Base-by-base conservation (phyloP, 768 basidiomycete genomes). In the Candolleomyces aberdarensis region DNA sequence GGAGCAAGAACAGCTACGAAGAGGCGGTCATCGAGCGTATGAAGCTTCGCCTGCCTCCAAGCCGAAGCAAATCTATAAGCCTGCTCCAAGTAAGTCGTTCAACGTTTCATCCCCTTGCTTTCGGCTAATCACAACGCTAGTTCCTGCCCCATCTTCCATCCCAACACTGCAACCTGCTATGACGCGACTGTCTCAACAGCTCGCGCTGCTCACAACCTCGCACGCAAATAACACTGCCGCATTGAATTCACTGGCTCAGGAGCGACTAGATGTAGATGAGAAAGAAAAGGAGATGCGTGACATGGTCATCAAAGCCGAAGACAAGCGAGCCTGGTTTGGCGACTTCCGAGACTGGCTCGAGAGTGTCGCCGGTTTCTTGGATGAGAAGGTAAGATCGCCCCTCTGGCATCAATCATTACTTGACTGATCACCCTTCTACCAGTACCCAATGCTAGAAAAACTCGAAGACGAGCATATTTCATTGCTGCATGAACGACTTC, bases 301-400 rank as follows among this genome's bases (percentile, higher is more conserved):
- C 26, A 85, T 93, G 82, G 85, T 95, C 6, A 80, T 80, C 39
- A 80, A 78, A 58, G 88, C 92, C 0, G 93, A 94, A 69, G 81
- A 76, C 49, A 94, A 94, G 73, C 77, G 91, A 52, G 85, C 85
- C 17, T 95, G 93, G 92, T 94, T 94, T 66, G 76, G 75, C 11
- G 82, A 83, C 55, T 91, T 95, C 75, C 81, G 77, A 57, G 89
- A 92, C 41, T 92, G 91, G 88, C 74, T 92, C 0, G 93, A 94
- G 71, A 84, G 83, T 61, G 83, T 94, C 7, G 93, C 90, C 4
- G 82, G 83, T n/a, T 94, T 95, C 71, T 76, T 95, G 19, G 93
- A 95, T 67, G 90, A 91, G 75, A 95, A 95, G 85, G 92, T 91
- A 19, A 3, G 73, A 61, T 51, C 51, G 48, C 31, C 52, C 17